Base-by-base conservation (phyloP, 768 basidiomycete species). In the Cyathus striatus region DNA sequence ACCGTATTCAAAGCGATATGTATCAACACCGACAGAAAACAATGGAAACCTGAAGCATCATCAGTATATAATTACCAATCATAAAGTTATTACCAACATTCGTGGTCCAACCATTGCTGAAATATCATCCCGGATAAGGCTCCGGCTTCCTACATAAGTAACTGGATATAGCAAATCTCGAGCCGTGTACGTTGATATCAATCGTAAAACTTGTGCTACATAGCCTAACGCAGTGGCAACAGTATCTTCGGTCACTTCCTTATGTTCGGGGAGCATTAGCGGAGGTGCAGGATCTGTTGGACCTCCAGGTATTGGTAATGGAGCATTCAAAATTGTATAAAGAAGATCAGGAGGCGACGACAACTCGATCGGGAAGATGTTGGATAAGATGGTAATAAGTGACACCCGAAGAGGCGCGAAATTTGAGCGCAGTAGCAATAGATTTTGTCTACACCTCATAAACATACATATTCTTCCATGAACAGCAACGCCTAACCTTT, bases 1-100 rank as follows among this genome's bases (percentile, higher is more conserved):
- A 3, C 84, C 96, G 67, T 98, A 99, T 62, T 98, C 95, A 56
- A 95, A 99, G 20, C 96, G 77, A 64, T 97, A 98, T 33, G 86
- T 87, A 59, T 98, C 96, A 45, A 97, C 94, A 4, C 94, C 93
- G 65, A 80, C 89, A 1, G 90, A 84, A 62, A 91, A 99, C 23
- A 99, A 67, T 14, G 96, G 96, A 61, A 98, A 99, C 76, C 94
- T 96, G 41, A 23, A 46, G 4, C 20, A 24, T 25, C 2, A n/a
- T 38, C 23, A 47, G n/a, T 44, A 33, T 18, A 44, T 39, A 37
- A 5, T 24, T 23, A 18, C 12, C 22, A 22, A 42, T 38, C 16
- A 4, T n/a, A 34, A 7, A 5, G 22, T 39, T 17, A 6, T 14
- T 13, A 72, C 87, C 64, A 55, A 95, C 91, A 92, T 87, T 61